Percentiles rank a stretch among this genome's conserved stretches.
phyloP scores from a whole-genome alignment of 192 early-diverging fungal species.

The Coemansia pectinata region DNA sequence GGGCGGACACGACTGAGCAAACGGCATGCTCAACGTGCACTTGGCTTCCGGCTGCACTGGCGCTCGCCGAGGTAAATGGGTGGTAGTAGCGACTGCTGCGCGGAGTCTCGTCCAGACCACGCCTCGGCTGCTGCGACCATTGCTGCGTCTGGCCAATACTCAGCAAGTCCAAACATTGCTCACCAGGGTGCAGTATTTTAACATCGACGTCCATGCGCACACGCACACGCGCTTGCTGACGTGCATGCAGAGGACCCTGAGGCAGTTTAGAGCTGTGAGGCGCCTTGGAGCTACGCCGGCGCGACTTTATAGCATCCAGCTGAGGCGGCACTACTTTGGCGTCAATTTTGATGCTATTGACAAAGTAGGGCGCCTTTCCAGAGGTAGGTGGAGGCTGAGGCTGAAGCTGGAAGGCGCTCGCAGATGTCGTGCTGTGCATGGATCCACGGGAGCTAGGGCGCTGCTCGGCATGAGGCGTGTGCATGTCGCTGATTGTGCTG shows the following conservation, averaged over 20 bases:
- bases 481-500: slow-evolving; percentile 5
- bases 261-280: not conserved
- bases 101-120: not conserved
- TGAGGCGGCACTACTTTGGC: slow-evolving; percentile 18
- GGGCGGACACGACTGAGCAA: not conserved
- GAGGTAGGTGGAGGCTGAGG: not conserved
- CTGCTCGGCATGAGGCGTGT: slow-evolving; percentile 4
- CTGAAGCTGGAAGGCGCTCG: not conserved
- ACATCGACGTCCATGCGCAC: slow-evolving; percentile 22
- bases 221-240: slow-evolving; percentile 14
- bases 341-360: slow-evolving; percentile 17
- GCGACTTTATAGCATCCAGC: slow-evolving; percentile 7
- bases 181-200: slow-evolving; percentile 17
- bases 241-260: not conserved
- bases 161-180: slow-evolving; percentile 22
- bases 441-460: slow-evolving; percentile 18
- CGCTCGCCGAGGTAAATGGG: not conserved
- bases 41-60: not conserved
- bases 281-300: not conserved
- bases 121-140: not conserved
- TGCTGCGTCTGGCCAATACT: slow-evolving; percentile 5
- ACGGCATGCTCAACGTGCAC: not conserved
- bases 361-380: slow-evolving; percentile 19
- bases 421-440: slow-evolving; percentile 11
- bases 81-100: not conserved